These are phyloP conservation scores for Penicillium daleae DNA, from an alignment of 495 filamentous ascomycete genomes.

Conservation along the genomic window DNA sequence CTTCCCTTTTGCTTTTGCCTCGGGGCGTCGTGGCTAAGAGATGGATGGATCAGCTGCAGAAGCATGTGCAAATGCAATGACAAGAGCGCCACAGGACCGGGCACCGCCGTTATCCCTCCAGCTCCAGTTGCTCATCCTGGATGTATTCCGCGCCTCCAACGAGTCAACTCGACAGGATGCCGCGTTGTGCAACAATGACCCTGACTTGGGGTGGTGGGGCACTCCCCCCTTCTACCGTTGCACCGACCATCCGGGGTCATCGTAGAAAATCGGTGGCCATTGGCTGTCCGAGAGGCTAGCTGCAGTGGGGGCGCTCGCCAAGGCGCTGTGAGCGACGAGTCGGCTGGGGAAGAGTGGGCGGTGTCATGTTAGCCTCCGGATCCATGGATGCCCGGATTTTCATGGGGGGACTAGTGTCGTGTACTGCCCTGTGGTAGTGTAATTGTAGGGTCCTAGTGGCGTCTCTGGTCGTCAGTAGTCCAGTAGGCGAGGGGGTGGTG, in stretches of 20 bases:
- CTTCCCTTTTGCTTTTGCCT: neutral
- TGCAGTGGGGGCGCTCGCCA: slow-evolving; percentile 21
- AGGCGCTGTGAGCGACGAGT: slow-evolving; percentile 7
- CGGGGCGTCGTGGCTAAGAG: neutral
- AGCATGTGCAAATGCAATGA: slow-evolving; percentile 5
- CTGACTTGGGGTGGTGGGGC: neutral
- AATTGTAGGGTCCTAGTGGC: neutral
- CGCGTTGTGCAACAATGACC: neutral
- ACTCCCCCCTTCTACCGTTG: slow-evolving; percentile 13
- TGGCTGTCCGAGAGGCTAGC: slow-evolving; percentile 12
- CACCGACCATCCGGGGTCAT: slow-evolving; percentile 15
- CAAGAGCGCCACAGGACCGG: neutral
- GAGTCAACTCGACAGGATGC: neutral
- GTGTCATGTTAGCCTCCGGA: slow-evolving; percentile 2
- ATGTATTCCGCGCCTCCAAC: neutral
- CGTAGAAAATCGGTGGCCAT: neutral
- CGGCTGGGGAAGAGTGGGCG: neutral
- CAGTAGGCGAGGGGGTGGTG: neutral
- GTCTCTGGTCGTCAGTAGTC: neutral
- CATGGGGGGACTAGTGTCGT: neutral
- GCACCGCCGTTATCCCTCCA: neutral
- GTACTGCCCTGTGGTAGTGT: neutral
- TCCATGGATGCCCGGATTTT: neutral
- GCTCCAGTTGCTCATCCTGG: neutral
- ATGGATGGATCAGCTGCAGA: slow-evolving; percentile 3